phyloP scores from a whole-genome alignment of 2,329 filamentous ascomycete species.

The Botryotinia convoluta region DNA sequence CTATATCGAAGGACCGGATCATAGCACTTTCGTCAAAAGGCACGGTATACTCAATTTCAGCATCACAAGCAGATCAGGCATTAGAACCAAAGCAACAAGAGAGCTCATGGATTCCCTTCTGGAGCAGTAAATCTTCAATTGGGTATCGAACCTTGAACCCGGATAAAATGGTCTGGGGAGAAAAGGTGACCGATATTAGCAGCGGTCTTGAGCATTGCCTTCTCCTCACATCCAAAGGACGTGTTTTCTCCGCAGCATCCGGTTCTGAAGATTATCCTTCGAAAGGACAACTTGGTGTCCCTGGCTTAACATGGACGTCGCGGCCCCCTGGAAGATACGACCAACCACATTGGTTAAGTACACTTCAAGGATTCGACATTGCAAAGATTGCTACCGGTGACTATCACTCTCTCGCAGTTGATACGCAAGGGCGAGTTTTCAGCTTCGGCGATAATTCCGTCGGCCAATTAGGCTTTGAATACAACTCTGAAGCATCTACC shows the following conservation, averaged over 20 bases:
- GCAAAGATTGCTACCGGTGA: slow-evolving; percentile 78
- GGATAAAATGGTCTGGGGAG: slow-evolving; percentile 59
- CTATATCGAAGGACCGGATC: slow-evolving; percentile 78
- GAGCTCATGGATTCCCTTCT: slow-evolving; percentile 69
- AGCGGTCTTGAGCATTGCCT: slow-evolving; percentile 84
- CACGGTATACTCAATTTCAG: slow-evolving; percentile 79
- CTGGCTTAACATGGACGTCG: slow-evolving; percentile 76
- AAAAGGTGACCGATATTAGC: slow-evolving; percentile 71
- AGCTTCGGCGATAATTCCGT: slow-evolving; percentile 87
- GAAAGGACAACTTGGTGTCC: slow-evolving; percentile 82
- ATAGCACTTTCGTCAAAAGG: slow-evolving; percentile 74
- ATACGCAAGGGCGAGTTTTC: slow-evolving; percentile 74
- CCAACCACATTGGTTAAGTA: slow-evolving; percentile 73
- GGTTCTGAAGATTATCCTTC: slow-evolving; percentile 75
- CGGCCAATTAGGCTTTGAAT: slow-evolving; percentile 87
- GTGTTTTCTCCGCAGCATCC: slow-evolving; percentile 84
- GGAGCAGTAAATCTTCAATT: slow-evolving; percentile 56
- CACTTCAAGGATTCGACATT: slow-evolving; percentile 68
- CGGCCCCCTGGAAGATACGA: slow-evolving; percentile 77
- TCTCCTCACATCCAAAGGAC: slow-evolving; percentile 78
- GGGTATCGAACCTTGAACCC: slow-evolving; percentile 74
- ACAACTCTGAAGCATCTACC: slow-evolving; percentile 57
- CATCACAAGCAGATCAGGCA: slow-evolving; percentile 68
- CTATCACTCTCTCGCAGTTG: slow-evolving; percentile 77
- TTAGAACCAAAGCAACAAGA: slow-evolving; percentile 63